A percentile compares a stretch with the other conserved stretches of the same genome.
phyloP scores from a whole-genome alignment of 2,329 filamentous ascomycete species.

The Sclerotinia spermophila region DNA sequence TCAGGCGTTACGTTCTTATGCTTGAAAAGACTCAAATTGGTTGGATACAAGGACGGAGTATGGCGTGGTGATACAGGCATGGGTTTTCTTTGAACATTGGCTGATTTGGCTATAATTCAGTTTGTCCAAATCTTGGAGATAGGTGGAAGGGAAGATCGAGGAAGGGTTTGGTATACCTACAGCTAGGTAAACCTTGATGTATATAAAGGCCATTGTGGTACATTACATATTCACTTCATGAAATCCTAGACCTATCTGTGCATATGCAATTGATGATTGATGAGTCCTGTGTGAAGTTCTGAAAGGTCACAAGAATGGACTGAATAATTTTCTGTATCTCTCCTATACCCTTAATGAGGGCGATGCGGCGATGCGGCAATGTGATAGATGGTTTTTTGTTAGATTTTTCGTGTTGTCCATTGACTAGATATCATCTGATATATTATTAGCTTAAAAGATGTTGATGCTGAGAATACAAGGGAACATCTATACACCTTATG shows the following conservation, averaged over 20 bases:
- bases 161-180: not conserved
- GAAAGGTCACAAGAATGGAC: no score
- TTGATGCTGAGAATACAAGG: not conserved
- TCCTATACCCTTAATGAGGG: not conserved
- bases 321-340: not conserved
- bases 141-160: not conserved
- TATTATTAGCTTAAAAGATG: not conserved
- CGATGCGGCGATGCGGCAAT: not conserved
- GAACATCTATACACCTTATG: not conserved
- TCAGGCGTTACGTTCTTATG: not conserved
- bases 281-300: not conserved
- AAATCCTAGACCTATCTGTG: not conserved
- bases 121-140: not conserved
- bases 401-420: not conserved
- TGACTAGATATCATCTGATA: not conserved
- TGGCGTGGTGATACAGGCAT: not conserved
- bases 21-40: not conserved
- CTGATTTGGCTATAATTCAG: not conserved
- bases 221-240: not conserved
- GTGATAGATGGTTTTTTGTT: not conserved
- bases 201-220: not conserved
- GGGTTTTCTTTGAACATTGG: not conserved
- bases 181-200: not conserved
- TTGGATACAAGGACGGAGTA: conserved; percentile 2
- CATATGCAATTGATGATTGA: not conserved